Base-by-base conservation (phyloP, 2,329 filamentous ascomycete species). In the Colletotrichum shisoi region DNA sequence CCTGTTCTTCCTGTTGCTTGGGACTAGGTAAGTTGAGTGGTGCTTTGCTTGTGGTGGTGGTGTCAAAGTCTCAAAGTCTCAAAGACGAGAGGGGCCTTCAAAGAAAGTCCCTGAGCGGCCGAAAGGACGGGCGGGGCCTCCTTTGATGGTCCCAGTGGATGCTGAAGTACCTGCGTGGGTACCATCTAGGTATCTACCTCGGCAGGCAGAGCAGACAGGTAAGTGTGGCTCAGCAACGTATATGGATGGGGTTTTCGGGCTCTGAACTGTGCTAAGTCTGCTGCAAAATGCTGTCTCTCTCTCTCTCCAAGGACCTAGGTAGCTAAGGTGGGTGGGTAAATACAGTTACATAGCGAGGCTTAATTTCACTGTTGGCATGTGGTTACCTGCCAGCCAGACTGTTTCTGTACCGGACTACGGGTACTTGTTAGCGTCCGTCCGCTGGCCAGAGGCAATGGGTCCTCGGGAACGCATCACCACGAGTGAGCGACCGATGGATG, bases 251-350 rank as follows among this genome's bases (percentile, higher is more conserved):
- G 63, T 34, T 39, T 31, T 24, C 31, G 40, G 53, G 40, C 37
- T 39, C 17, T 49, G 37, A 46, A 34, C 51, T 63, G 19, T 53
- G 42, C 64, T 46, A 46, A 34, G 37, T 63, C 24, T 48, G 42
- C 64, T 46, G 46, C 53, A 37, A 44, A 46, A 67, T 63, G 64
- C 48, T 21, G 46, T 67, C 64, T 63, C 58, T 63, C 48, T 21
- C 40, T 67, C 64, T 63, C 58, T 63, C 39, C 48, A 53, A 53
- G 62, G 19, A 19, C 7, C 19, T 15, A 2, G 27, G 27, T 1
- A 31, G 27, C 7, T 31, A 31, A 31, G 27, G 27, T 31, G 27
- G 27, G 7, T 31, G 27, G 27, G 7, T 31, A 8, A 1, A 31
- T 31, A 31, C 27, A 31, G 13, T 11, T 39, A 31, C n/a, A n/a